Conservation (phyloP, 192 early-diverging fungal genomes). For the Mortierella claussenii region DNA sequence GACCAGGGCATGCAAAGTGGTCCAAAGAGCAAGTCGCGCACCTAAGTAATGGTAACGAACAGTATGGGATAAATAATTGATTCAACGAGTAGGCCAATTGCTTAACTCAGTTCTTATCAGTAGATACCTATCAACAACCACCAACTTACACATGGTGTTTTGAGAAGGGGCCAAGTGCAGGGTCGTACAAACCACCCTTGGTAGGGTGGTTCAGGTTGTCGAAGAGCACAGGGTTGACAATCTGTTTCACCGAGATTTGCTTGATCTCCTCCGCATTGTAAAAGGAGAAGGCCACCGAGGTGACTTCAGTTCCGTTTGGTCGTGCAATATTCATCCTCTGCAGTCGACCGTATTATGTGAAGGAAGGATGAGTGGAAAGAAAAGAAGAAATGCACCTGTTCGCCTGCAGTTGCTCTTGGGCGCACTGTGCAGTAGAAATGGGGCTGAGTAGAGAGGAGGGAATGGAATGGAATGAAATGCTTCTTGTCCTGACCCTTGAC, state of each 20-base stretch:
- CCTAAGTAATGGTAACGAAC: conserved; percentile 61
- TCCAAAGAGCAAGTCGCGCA: conserved; percentile 96
- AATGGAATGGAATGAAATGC: neutral
- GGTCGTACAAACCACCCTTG: conserved; percentile 92
- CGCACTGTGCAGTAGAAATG: neutral
- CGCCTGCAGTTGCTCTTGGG: neutral
- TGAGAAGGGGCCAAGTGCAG: conserved; percentile 92
- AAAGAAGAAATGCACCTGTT: neutral
- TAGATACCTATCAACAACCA: no score
- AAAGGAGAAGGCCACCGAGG: conserved; percentile 92
- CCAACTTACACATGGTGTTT: conserved; percentile 74
- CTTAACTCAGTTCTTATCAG: no score
- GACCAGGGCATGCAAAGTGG: conserved; percentile 96
- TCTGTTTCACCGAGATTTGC: conserved; percentile 94
- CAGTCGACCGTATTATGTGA: neutral
- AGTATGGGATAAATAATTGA: neutral
- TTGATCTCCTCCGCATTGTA: conserved; percentile 88
- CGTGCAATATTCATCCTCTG: conserved; percentile 83
- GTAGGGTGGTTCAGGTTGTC: conserved; percentile 92
- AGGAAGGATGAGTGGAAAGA: neutral
- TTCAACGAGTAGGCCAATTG: no score
- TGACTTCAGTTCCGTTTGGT: conserved; percentile 83
- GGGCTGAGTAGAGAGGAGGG: neutral
- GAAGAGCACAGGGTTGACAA: conserved; percentile 87
- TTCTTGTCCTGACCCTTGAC: neutral